These are phyloP conservation scores for Verticillium longisporum DNA, from an alignment of 2,329 filamentous ascomycete genomes.

Conservation along the genomic window DNA sequence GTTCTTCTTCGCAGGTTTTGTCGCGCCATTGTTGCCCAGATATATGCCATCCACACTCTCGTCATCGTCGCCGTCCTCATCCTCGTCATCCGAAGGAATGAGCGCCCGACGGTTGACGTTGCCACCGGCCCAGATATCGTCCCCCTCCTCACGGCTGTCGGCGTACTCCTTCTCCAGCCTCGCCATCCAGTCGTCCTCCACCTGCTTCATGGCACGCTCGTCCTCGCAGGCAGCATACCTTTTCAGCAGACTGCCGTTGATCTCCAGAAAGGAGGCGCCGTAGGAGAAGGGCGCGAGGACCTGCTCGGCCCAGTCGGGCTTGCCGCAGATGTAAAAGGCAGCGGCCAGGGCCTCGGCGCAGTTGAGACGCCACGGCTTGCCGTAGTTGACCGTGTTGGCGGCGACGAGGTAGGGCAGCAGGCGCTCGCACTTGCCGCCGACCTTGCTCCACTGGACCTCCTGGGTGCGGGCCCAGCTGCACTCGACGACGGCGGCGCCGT, in stretches of 20 bases:
- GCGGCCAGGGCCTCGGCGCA: conserved; percentile 93
- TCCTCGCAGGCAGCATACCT: conserved; percentile 78
- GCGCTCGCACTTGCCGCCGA: conserved; percentile 89
- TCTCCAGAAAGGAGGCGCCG: conserved; percentile 80
- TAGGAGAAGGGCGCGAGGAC: conserved; percentile 83
- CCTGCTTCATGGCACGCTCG: conserved; percentile 75
- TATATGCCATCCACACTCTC: conserved; percentile 55
- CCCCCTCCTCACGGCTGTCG: conserved; percentile 63
- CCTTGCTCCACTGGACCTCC: conserved; percentile 84
- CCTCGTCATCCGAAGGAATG: conserved; percentile 49
- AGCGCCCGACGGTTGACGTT: conserved; percentile 68
- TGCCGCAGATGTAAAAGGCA: conserved; percentile 88
- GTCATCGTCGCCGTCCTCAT: conserved; percentile 35
- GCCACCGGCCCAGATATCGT: conserved; percentile 84
- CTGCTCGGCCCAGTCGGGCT: conserved; percentile 81
- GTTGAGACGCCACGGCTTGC: conserved; percentile 89
- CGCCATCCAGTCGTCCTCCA: conserved; percentile 81
- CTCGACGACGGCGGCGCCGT: conserved; percentile 92
- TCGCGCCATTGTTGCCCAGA: conserved; percentile 25
- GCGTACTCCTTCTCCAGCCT: conserved; percentile 86
- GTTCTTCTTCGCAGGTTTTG: conserved; percentile 35
- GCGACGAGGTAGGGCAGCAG: conserved; percentile 91
- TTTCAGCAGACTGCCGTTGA: conserved; percentile 77
- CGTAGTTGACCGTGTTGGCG: conserved; percentile 96
- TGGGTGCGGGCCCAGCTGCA: conserved; percentile 92